Conservation (phyloP, 2,329 filamentous ascomycete genomes). For the Aspergillaceae sp. region DNA sequence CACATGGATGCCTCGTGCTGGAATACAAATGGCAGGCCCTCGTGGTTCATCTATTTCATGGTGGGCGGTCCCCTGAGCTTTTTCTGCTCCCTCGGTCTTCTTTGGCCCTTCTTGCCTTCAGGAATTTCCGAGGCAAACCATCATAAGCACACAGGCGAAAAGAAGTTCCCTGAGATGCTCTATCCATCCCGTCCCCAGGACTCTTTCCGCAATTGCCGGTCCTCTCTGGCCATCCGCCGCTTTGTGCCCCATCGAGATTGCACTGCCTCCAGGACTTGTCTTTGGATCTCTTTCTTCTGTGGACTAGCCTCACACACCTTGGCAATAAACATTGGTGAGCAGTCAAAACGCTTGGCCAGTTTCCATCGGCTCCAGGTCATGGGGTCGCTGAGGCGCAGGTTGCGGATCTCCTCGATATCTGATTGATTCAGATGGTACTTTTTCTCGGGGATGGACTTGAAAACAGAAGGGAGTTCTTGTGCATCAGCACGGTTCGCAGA, state of each 20-base stretch:
- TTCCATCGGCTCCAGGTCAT: slow-evolving; percentile 50
- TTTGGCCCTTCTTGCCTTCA: no score
- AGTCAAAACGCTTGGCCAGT: slow-evolving; percentile 55
- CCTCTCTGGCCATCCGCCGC: slow-evolving; percentile 53
- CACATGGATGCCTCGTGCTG: neutral
- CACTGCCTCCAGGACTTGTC: slow-evolving; percentile 42
- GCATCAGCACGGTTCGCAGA: slow-evolving; percentile 13
- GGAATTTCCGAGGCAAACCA: no score
- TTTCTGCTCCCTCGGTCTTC: neutral
- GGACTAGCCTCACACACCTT: slow-evolving; percentile 49
- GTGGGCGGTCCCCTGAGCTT: neutral
- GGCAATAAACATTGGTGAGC: slow-evolving; percentile 54
- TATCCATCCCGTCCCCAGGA: slow-evolving; percentile 52
- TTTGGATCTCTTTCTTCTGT: slow-evolving; percentile 41
- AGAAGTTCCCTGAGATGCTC: slow-evolving; percentile 11
- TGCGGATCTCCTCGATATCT: slow-evolving; percentile 53
- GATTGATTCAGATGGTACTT: slow-evolving; percentile 52
- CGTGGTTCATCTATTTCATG: no score
- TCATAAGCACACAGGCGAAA: neutral
- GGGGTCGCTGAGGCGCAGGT: slow-evolving; percentile 47
- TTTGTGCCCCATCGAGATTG: slow-evolving; percentile 54
- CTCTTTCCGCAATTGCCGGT: slow-evolving; percentile 51
- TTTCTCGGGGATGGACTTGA: slow-evolving; percentile 46
- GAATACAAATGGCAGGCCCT: neutral
- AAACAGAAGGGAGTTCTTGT: slow-evolving; percentile 39